These are phyloP conservation scores for Pigoraptor vietnamica DNA, from an alignment of 78 protist species.

Conservation along the genomic window DNA sequence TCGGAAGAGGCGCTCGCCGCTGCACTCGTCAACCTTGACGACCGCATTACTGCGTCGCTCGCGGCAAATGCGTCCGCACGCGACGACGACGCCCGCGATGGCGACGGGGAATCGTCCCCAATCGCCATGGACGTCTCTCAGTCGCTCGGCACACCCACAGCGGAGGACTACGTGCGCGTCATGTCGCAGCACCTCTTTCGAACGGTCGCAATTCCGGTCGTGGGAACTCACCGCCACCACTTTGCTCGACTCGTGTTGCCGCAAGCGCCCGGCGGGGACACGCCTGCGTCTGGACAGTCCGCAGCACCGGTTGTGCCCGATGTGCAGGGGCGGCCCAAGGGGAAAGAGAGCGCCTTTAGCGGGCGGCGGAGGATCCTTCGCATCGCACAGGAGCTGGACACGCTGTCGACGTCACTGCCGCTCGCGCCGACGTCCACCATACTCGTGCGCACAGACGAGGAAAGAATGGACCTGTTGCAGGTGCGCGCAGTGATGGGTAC, in stretches of 20 bases:
- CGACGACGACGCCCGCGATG: too few relatives aligned
- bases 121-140: too few relatives aligned
- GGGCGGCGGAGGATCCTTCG: neutral
- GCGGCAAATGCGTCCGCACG: too few relatives aligned
- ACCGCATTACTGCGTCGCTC: too few relatives aligned
- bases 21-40: too few relatives aligned
- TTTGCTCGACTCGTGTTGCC: neutral
- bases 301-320: neutral
- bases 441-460: slow-evolving; percentile 38
- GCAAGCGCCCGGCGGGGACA: neutral
- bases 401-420: slow-evolving; percentile 23
- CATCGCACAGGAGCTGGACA: neutral
- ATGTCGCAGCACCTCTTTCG: neutral
- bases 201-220: neutral
- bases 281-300: neutral
- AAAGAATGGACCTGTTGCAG: neutral
- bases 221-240: neutral
- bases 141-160: too few relatives aligned
- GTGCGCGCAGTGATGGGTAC: neutral
- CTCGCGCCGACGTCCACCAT: slow-evolving; percentile 21
- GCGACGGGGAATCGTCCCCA: too few relatives aligned
- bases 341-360: neutral
- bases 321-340: neutral
- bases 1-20: too few relatives aligned
- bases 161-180: neutral